These are phyloP conservation scores for Tolypocladium endophyticum DNA, from an alignment of 2,329 filamentous ascomycete species.

Conservation along the genomic window DNA sequence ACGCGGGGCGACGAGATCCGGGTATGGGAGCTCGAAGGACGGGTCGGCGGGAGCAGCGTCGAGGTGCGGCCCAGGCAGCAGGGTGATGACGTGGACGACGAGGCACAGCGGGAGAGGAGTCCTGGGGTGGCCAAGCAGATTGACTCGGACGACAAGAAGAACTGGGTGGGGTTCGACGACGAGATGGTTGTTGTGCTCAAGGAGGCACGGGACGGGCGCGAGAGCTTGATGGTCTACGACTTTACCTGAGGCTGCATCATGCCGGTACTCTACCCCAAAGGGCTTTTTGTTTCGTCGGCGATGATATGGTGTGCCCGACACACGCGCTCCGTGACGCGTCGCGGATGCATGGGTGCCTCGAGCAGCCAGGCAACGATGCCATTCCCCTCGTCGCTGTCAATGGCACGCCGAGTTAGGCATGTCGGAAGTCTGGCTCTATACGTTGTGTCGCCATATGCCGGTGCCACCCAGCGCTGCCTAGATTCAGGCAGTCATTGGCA, in stretches of 20 bases:
- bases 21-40: constrained; percentile 82
- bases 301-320: background rate
- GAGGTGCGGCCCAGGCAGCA: constrained; percentile 34
- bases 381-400: background rate
- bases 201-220: constrained; percentile 55
- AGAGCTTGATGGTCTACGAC: constrained; percentile 75
- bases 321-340: background rate
- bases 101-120: background rate
- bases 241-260: constrained; percentile 43
- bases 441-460: background rate
- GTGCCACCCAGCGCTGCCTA: background rate
- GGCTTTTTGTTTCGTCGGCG: background rate
- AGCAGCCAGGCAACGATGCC: background rate
- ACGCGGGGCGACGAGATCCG: constrained; percentile 67
- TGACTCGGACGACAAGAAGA: constrained; percentile 35
- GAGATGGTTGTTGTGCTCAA: constrained; percentile 83
- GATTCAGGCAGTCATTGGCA: background rate
- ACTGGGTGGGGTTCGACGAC: constrained; percentile 81
- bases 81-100: constrained; percentile 10
- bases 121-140: background rate
- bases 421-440: background rate
- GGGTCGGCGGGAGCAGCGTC: constrained; percentile 43
- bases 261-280: background rate
- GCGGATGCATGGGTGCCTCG: background rate
- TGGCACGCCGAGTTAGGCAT: background rate